A percentile compares a stretch with the other conserved stretches of the same genome.
Evolutionary conservation across 495 filamentous ascomycete species (phyloP).

Genomic region (Lepidopterella palustris): DNA sequence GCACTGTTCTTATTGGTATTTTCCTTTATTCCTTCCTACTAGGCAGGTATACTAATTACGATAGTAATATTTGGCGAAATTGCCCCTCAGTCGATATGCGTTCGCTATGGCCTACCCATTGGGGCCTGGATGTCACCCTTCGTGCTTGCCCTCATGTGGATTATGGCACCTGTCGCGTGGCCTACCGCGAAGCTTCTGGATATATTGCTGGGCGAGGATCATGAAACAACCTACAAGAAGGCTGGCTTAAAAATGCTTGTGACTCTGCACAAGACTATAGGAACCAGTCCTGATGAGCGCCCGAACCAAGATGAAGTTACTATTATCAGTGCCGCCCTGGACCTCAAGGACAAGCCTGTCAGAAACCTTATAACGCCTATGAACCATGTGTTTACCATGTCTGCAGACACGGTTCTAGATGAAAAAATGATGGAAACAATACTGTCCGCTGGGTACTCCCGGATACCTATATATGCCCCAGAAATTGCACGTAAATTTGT

Average conservation of each 20-base stretch:
- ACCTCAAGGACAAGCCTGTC: slow-evolving; percentile 92
- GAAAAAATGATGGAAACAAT: slow-evolving; percentile 90
- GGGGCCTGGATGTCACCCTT: slow-evolving; percentile 89
- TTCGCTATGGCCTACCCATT: slow-evolving; percentile 93
- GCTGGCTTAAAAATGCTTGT: slow-evolving; percentile 86
- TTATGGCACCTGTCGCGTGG: slow-evolving; percentile 80
- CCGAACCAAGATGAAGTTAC: slow-evolving; percentile 97
- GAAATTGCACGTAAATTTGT: slow-evolving; percentile 82
- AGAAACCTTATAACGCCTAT: slow-evolving; percentile 97
- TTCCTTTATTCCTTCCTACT: slow-evolving; percentile 23
- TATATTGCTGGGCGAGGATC: slow-evolving; percentile 79
- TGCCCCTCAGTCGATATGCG: slow-evolving; percentile 91
- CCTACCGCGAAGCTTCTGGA: slow-evolving; percentile 88
- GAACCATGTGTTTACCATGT: slow-evolving; percentile 93
- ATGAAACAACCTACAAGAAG: slow-evolving; percentile 94
- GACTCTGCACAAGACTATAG: slow-evolving; percentile 84
- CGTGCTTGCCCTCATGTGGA: slow-evolving; percentile 84
- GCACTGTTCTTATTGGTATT: slow-evolving; percentile 87
- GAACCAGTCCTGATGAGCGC: slow-evolving; percentile 72
- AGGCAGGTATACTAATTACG: slow-evolving; percentile 18
- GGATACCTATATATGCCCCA: slow-evolving; percentile 87
- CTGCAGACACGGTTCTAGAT: slow-evolving; percentile 82
- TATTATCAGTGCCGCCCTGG: slow-evolving; percentile 95
- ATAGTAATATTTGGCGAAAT: slow-evolving; percentile 96
- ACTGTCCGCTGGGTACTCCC: slow-evolving; percentile 84